Evolutionary conservation across 306 rosid species (phyloP), one percentile per base, ranked within the genome.

Genomic region (Quercus dentata): DNA sequence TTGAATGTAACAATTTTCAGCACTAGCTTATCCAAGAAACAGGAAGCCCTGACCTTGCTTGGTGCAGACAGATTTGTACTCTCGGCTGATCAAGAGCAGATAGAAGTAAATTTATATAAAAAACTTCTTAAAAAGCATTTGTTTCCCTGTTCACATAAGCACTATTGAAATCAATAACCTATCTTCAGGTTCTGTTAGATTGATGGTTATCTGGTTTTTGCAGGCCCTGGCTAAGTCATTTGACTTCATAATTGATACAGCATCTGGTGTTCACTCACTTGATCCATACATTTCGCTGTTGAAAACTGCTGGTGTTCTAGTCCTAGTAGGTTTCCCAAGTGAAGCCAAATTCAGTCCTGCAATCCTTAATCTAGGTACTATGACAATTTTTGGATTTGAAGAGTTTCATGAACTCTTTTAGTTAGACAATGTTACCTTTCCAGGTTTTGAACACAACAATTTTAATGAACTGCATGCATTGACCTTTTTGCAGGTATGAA

Each of bases 201-300:
- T 82, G 63, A 61, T 74, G 70, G 56, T 17, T 77, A 54, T 41
- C 25, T 3, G 67, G 23, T 71, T 2, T 15, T 4, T 78, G 71
- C 84, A 94, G 98, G 89, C 89, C 5, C 73, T 87, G 85, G 80
- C 91, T 6, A 90, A 87, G 74, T 87, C 97, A 5, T 74, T 89
- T 4, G 97, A 94, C 87, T 94, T 92, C 30, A 85, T 94, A 46
- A 44, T 94, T 67, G 97, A 92, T 83, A 82, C 97, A 23, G 94
- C 97, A 57, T 91, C 97, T 54, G 98, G 98, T 74, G 91, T 90
- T 85, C 98, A 94, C 68, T 88, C 88, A 1, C 89, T 91, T 85
- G 98, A 93, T 86, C 92, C 93, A 65, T 93, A 89, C 85, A 78
- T 93, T 92, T 75, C 93, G 61, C 75, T 89, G 25, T 75, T 94